These are phyloP conservation scores for Fragaria nilgerrensis DNA, from an alignment of 306 rosid species.

Conservation along the genomic window DNA sequence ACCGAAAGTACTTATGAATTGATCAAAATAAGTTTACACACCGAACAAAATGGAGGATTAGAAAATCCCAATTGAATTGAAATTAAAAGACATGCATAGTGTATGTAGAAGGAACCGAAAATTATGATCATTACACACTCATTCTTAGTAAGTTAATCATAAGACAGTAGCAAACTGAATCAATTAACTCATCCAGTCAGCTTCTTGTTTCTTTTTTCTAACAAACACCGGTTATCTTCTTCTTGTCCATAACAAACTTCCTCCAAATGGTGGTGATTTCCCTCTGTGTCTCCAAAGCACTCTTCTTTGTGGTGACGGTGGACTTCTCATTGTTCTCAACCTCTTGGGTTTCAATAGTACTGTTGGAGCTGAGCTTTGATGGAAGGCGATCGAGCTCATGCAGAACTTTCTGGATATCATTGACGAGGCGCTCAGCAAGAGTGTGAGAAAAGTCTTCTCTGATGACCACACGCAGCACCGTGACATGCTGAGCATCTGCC, in stretches of 20 bases:
- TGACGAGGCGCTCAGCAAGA: slow-evolving; percentile 78
- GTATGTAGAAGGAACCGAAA: not conserved
- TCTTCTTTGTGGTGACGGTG: slow-evolving; percentile 25
- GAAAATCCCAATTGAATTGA: not conserved
- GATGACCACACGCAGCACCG: slow-evolving; percentile 82
- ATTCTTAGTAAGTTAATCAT: not conserved
- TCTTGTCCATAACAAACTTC: slow-evolving; percentile 74
- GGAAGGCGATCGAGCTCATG: slow-evolving; percentile 77
- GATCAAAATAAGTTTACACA: not conserved
- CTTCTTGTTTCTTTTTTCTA: slow-evolving; percentile 16
- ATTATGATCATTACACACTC: not conserved
- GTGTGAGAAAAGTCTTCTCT: slow-evolving; percentile 90
- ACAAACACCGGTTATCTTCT: slow-evolving; percentile 71
- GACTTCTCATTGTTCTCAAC: slow-evolving; percentile 24
- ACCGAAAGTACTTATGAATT: not conserved
- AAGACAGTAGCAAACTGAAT: not conserved
- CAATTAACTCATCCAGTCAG: not conserved
- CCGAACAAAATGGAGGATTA: not conserved
- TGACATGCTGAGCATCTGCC: slow-evolving; percentile 71
- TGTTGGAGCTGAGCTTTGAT: slow-evolving; percentile 31
- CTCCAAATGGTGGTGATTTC: slow-evolving; percentile 75
- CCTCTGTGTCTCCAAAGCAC: slow-evolving; percentile 52
- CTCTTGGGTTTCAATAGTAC: slow-evolving; percentile 14
- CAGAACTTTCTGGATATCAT: slow-evolving; percentile 59
- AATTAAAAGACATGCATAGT: not conserved